Percentiles rank a stretch among this genome's conserved stretches.
phyloP scores from a whole-genome alignment of 2,329 filamentous ascomycete genomes.

The Thielaviopsis populi region DNA sequence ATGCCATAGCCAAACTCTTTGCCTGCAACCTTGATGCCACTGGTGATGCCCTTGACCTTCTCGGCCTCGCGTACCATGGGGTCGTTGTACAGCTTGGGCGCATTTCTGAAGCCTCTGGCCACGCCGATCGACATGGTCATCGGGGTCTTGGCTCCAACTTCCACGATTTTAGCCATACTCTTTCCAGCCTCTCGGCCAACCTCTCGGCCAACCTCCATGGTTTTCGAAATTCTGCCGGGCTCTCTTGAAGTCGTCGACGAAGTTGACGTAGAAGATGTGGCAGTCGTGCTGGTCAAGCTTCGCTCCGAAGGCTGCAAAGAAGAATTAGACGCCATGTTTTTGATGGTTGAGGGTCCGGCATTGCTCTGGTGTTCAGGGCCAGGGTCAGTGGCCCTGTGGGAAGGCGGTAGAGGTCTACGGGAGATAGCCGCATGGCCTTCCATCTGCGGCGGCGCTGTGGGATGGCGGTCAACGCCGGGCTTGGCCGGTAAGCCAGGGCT shows the following conservation, averaged over 20 bases:
- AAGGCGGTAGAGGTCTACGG: neutral
- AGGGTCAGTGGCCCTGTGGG: neutral
- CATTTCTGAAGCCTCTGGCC: conserved; percentile 77
- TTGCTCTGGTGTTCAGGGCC: neutral
- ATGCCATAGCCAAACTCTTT: conserved; percentile 65
- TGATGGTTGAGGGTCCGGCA: neutral
- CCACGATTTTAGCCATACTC: conserved; percentile 56
- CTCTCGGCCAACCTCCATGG: conserved; percentile 8
- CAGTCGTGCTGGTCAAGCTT: neutral
- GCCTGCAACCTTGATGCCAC: conserved; percentile 61
- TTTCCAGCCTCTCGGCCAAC: conserved; percentile 32
- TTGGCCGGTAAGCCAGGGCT: neutral
- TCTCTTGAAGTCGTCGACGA: neutral
- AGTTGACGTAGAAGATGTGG: neutral
- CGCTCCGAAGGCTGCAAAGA: neutral
- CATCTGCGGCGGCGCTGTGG: neutral
- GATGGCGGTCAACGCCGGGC: neutral
- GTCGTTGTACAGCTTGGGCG: conserved; percentile 72
- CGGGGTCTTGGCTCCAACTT: conserved; percentile 61
- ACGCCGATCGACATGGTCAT: conserved; percentile 74
- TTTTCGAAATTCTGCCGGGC: conserved; percentile 20
- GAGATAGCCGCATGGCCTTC: neutral
- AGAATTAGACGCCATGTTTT: neutral
- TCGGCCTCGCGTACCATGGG: conserved; percentile 63
- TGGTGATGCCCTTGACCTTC: conserved; percentile 62